phyloP scores from a whole-genome alignment of 371 early-diverging fungal genomes.

The Caulochytrium protostelioides region DNA sequence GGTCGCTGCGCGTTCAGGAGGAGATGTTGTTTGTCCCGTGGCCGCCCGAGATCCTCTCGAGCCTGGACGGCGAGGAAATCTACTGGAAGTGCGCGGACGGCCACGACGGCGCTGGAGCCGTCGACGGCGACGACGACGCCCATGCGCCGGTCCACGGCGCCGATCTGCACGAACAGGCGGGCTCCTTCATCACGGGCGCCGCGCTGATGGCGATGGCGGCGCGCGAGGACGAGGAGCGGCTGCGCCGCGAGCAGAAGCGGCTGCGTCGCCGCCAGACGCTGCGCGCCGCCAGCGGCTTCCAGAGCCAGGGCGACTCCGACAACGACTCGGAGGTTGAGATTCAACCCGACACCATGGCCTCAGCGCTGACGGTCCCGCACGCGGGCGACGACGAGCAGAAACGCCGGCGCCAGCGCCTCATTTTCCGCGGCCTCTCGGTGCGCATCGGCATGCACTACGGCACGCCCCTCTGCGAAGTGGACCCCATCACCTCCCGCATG shows the following conservation, averaged over 20 bases:
- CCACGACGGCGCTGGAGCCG: conserved; percentile 8
- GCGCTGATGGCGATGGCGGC: no score
- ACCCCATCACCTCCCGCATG: conserved; percentile 77
- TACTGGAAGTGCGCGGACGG: conserved; percentile 12
- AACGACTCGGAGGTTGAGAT: no score
- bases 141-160: no score
- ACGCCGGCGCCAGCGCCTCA: conserved; percentile 18
- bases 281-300: no score
- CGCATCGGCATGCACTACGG: conserved; percentile 94
- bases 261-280: no score
- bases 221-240: no score
- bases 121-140: no score
- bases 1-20: conserved; percentile 74
- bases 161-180: no score
- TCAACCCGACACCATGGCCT: background rate
- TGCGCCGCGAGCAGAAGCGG: no score
- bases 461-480: conserved; percentile 67
- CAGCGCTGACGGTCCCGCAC: no score
- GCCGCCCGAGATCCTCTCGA: conserved; percentile 71
- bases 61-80: conserved; percentile 55
- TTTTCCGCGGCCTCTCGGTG: conserved; percentile 72
- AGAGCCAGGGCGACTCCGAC: background rate
- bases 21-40: conserved; percentile 67
- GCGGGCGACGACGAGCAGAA: no score
- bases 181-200: no score